Evolutionary conservation across 2,329 filamentous ascomycete genomes (phyloP).

Genomic region (Teratosphaeria pseudoeucalypti): DNA sequence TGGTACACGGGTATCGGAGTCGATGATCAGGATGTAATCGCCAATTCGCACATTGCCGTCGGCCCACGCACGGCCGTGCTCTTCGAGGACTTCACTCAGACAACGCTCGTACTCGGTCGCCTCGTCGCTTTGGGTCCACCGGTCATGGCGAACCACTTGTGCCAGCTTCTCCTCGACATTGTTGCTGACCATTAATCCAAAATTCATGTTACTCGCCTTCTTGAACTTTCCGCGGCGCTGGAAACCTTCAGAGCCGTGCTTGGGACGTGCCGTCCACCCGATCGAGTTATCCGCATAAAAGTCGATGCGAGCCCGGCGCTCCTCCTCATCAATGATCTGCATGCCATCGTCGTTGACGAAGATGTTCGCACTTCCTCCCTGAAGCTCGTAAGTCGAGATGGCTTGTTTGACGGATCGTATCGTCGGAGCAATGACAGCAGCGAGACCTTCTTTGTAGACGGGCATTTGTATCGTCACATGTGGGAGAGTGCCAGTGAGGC

Average conservation of each 20-base stretch:
- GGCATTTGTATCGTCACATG: constrained; percentile 72
- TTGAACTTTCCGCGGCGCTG: constrained; percentile 56
- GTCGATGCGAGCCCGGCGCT: constrained; percentile 34
- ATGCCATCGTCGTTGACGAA: constrained; percentile 69
- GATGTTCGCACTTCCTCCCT: constrained; percentile 68
- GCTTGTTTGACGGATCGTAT: constrained; percentile 68
- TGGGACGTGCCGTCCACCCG: constrained; percentile 40
- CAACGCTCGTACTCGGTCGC: constrained; percentile 40
- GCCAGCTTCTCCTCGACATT: constrained; percentile 51
- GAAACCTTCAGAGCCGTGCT: constrained; percentile 42
- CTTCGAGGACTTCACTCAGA: constrained; percentile 42
- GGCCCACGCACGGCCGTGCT: constrained; percentile 48
- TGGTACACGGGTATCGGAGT: constrained; percentile 60
- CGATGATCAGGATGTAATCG: constrained; percentile 56
- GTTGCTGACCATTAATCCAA: constrained; percentile 51
- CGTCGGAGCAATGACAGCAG: constrained; percentile 64
- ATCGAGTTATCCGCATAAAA: constrained; percentile 43
- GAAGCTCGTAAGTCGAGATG: constrained; percentile 66
- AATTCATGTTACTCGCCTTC: constrained; percentile 61
- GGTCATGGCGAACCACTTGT: constrained; percentile 26
- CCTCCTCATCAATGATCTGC: constrained; percentile 49
- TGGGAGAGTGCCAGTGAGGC: constrained; percentile 51
- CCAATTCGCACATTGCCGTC: constrained; percentile 52
- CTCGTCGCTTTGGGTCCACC: constrained; percentile 28
- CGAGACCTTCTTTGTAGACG: constrained; percentile 76